These are phyloP conservation scores for Inga laurina DNA, from an alignment of 306 rosid genomes.

Conservation along the genomic window DNA sequence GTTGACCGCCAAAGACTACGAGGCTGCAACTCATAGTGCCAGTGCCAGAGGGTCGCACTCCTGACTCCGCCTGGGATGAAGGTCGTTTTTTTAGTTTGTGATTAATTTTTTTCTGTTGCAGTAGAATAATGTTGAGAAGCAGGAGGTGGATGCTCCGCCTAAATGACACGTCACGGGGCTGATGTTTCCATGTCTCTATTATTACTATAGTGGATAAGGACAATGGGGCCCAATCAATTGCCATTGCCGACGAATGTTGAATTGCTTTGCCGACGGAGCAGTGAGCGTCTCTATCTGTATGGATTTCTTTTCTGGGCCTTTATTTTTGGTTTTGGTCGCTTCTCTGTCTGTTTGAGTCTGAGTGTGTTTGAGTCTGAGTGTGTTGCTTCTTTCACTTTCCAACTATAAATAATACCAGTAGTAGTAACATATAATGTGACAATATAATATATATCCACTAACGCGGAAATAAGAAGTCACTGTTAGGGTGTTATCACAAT, in stretches of 20 bases:
- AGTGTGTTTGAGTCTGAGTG: too few relatives aligned
- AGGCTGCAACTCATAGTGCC: slow-evolving; percentile 8
- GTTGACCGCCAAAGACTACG: neutral
- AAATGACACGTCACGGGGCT: slow-evolving; percentile 7
- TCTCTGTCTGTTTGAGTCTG: too few relatives aligned
- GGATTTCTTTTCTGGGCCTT: neutral
- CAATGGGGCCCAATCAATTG: neutral
- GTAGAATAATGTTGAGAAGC: neutral
- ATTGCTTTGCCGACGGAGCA: neutral
- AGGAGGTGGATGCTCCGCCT: neutral
- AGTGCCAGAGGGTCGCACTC: neutral
- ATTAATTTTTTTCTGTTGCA: neutral
- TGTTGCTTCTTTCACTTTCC: too few relatives aligned
- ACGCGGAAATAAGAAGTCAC: too few relatives aligned
- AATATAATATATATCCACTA: too few relatives aligned
- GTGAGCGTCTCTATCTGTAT: neutral
- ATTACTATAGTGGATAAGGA: neutral
- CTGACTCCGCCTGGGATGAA: neutral
- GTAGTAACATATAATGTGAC: too few relatives aligned
- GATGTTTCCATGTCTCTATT: neutral
- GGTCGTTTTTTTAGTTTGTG: neutral
- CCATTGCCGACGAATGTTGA: neutral
- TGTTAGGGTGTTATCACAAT: too few relatives aligned
- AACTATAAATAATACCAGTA: too few relatives aligned
- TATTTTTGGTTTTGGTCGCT: too few relatives aligned